Base-by-base conservation (phyloP, 768 basidiomycete species). In the Pisolithus tinctorius region DNA sequence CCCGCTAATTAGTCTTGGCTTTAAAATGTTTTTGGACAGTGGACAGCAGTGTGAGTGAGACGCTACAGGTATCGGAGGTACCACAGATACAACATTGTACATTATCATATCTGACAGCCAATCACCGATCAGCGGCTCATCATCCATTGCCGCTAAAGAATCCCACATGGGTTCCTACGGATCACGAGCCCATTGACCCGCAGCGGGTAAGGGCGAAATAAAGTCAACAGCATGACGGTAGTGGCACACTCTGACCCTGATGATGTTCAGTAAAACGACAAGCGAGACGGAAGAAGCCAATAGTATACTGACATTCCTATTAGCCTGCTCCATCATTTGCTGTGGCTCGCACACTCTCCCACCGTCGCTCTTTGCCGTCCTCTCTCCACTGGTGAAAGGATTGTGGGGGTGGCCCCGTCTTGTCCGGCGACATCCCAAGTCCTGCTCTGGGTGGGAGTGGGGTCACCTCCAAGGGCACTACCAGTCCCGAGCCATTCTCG, bases 381-480 rank as follows among this genome's bases (percentile, higher is more conserved):
- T 74, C 75, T 44, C 67, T 72, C 75, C 77, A 76, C 49, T 68
- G 62, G 29, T 46, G 50, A 44, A 54, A 44, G 16, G 65, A 48
- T 53, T 25, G 29, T 8, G 26, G 1, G 8, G 11, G 11, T 25
- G 60, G 52, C 57, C 53, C 44, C 16, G 51, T 51, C 23, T 57
- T 58, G 42, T 57, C 56, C 43, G 64, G 65, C 43, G 64, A 65
- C 58, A 74, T 69, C 2, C 86, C 86, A 40, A 88, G 68, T 1
- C 85, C 84, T 11, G 77, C 75, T 43, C 84, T 69, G 50, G 74
- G 65, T 31, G 63, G 47, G 17, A 58, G 77, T 2, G 69, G 53
- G 37, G 63, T 74, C 5, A 80, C 68, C 56, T 80, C 71, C 6
- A 87, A 64, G 2, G 86, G 86, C 26, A 79, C 81, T n/a, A 80